These are phyloP conservation scores for Colletotrichum lentis DNA, from an alignment of 2,329 filamentous ascomycete genomes.

Conservation along the genomic window DNA sequence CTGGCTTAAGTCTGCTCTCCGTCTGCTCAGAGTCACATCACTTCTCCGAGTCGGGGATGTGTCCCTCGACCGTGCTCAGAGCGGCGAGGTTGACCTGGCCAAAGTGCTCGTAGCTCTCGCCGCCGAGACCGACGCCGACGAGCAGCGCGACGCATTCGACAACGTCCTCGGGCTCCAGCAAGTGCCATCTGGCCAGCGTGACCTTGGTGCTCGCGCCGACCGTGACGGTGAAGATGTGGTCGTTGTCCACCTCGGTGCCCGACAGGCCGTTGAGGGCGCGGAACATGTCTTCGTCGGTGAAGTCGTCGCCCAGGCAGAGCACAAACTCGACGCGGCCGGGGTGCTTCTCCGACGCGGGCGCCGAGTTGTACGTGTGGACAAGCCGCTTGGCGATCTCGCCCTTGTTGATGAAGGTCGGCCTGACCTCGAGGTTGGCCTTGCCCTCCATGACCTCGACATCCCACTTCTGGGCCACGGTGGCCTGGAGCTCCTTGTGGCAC, in stretches of 20 bases:
- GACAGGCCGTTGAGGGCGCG: slow-evolving; percentile 73
- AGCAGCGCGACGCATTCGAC: slow-evolving; percentile 72
- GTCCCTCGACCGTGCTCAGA: slow-evolving; percentile 62
- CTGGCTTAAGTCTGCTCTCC: neutral
- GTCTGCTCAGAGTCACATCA: neutral
- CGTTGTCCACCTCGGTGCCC: slow-evolving; percentile 61
- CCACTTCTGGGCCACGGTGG: slow-evolving; percentile 78
- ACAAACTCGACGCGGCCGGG: slow-evolving; percentile 78
- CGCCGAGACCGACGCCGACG: slow-evolving; percentile 55
- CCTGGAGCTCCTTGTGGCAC: slow-evolving; percentile 82
- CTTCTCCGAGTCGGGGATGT: slow-evolving; percentile 50
- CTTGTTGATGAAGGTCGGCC: slow-evolving; percentile 98
- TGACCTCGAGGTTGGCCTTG: slow-evolving; percentile 95
- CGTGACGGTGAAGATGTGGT: slow-evolving; percentile 88
- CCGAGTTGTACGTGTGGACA: slow-evolving; percentile 73
- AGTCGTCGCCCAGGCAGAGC: slow-evolving; percentile 92
- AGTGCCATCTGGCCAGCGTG: slow-evolving; percentile 88
- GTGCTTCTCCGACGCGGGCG: slow-evolving; percentile 53
- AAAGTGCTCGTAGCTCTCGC: slow-evolving; percentile 51
- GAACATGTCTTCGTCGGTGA: slow-evolving; percentile 98
- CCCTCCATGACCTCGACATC: slow-evolving; percentile 97
- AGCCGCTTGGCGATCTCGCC: slow-evolving; percentile 91
- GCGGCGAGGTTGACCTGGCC: slow-evolving; percentile 66
- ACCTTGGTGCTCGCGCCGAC: slow-evolving; percentile 92
- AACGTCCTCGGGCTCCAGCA: slow-evolving; percentile 88